These are phyloP conservation scores for Piper longum DNA, from an alignment of 164 flowering plant species.

Conservation along the genomic window DNA sequence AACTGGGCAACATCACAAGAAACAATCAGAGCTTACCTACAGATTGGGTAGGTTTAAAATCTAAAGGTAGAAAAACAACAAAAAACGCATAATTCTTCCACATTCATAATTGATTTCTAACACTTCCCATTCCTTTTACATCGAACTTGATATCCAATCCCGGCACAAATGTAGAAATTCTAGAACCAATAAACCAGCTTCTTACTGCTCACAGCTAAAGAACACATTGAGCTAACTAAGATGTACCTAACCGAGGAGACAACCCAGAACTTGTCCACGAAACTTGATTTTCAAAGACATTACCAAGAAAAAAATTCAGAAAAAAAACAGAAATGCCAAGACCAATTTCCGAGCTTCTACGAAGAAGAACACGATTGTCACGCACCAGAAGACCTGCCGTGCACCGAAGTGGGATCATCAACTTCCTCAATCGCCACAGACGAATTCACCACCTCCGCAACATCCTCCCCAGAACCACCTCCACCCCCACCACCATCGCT, in stretches of 20 bases:
- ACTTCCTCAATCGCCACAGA: not conserved
- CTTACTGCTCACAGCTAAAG: too few species aligned
- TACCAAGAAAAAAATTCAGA: not conserved
- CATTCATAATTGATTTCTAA: too few species aligned
- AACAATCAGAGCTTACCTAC: too few species aligned
- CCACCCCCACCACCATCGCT: conserved; percentile 1
- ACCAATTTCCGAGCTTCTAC: not conserved
- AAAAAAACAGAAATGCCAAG: not conserved
- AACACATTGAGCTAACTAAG: too few species aligned
- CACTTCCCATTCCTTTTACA: too few species aligned
- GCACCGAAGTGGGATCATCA: not conserved
- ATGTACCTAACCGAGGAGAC: too few species aligned
- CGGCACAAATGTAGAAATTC: too few species aligned
- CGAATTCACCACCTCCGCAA: not conserved
- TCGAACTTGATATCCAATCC: too few species aligned
- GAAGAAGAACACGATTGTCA: not conserved
- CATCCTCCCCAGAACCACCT: not conserved
- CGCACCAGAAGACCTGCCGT: not conserved
- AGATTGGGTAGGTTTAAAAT: too few species aligned
- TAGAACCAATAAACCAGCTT: too few species aligned
- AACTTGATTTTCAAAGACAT: not conserved
- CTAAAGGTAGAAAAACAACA: not conserved
- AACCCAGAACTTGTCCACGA: too few species aligned
- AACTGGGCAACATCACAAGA: not conserved
- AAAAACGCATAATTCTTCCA: too few species aligned